These are phyloP conservation scores for Dalechampia spathulata DNA, from an alignment of 441 rosid species.

Conservation along the genomic window DNA sequence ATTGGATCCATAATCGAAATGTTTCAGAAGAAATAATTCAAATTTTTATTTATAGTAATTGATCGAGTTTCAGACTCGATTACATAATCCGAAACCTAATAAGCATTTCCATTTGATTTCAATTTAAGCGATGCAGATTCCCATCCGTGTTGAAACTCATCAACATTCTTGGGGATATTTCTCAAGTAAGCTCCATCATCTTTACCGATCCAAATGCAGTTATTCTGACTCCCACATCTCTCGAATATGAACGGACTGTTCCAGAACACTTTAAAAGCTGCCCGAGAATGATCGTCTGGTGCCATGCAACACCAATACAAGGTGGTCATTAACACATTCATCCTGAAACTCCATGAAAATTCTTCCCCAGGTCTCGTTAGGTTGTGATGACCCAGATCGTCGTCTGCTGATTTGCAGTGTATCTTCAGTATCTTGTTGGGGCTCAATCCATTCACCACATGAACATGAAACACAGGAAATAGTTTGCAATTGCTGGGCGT, in stretches of 20 bases:
- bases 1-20: too few relatives aligned
- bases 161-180: background rate
- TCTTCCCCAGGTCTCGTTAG: background rate
- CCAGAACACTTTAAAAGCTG: background rate
- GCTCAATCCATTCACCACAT: conserved; percentile 2
- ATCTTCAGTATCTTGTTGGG: background rate
- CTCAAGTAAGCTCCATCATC: conserved; percentile 7
- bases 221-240: background rate
- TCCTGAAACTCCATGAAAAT: background rate
- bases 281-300: conserved; percentile 28
- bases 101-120: too few relatives aligned
- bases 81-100: too few relatives aligned
- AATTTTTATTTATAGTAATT: too few relatives aligned
- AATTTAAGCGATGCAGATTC: background rate
- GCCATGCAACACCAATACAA: background rate
- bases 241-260: background rate
- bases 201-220: conserved; percentile 4
- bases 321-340: conserved; percentile 1
- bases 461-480: background rate
- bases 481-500: background rate
- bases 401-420: conserved; percentile 8
- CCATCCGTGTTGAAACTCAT: background rate
- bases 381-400: background rate
- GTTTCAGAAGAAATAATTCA: too few relatives aligned
- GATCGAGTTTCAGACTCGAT: too few relatives aligned